Evolutionary conservation across 78 protist species (phyloP).

Genomic region (Monosiga brevicollis): DNA sequence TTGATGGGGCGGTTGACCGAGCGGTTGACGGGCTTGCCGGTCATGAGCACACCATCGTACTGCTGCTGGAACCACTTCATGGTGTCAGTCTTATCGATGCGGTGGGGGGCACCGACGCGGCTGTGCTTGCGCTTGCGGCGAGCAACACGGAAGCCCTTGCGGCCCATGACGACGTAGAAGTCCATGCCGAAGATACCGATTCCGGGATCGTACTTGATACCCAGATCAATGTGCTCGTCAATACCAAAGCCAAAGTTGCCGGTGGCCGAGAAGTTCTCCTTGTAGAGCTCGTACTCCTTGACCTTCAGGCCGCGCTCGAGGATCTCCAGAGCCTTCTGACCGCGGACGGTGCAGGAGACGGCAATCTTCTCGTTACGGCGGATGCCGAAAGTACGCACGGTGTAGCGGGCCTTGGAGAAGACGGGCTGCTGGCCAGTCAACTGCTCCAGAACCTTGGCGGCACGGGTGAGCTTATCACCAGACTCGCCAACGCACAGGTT

Average conservation of each 20-base stretch:
- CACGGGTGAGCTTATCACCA: slow-evolving; percentile 96
- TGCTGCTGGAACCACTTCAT: slow-evolving; percentile 83
- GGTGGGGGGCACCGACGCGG: slow-evolving; percentile 59
- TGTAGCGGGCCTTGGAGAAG: slow-evolving; percentile 91
- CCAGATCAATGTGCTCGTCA: slow-evolving; percentile 98
- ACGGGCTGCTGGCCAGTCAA: slow-evolving; percentile 95
- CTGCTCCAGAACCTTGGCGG: slow-evolving; percentile 95
- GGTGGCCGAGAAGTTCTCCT: slow-evolving; percentile 71
- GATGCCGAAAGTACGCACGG: slow-evolving; percentile 91
- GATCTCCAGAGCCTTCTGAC: slow-evolving; percentile 95
- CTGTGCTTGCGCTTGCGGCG: slow-evolving; percentile 39
- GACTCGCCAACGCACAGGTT: slow-evolving; percentile 97
- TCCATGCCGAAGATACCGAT: slow-evolving; percentile 98
- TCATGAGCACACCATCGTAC: slow-evolving; percentile 1
- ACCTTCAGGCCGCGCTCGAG: slow-evolving; percentile 86
- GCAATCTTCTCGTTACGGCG: slow-evolving; percentile 98
- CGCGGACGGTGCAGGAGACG: slow-evolving; percentile 94
- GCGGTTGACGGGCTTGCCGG: neutral
- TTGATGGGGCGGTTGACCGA: neutral
- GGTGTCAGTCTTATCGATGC: slow-evolving; percentile 74
- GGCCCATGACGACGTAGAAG: slow-evolving; percentile 88
- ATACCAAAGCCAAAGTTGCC: slow-evolving; percentile 96
- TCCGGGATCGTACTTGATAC: slow-evolving; percentile 96
- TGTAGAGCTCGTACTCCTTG: slow-evolving; percentile 93
- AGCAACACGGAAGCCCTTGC: slow-evolving; percentile 85